Conservation (phyloP, 2,329 filamentous ascomycete species). For the Aspergillus phoenicis region DNA sequence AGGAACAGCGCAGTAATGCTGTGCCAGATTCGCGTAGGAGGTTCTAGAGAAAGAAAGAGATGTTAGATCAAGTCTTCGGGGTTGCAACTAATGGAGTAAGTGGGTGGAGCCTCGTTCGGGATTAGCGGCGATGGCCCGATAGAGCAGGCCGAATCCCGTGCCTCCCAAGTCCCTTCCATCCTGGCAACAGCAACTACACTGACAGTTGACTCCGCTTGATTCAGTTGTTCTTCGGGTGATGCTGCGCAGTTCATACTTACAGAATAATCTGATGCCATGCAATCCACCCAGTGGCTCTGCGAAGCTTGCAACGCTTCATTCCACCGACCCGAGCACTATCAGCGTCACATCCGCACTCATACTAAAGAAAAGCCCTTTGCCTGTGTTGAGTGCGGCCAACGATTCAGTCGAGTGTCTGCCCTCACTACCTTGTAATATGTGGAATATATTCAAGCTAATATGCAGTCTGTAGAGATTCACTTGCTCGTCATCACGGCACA, state of each 20-base stretch:
- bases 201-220: too few species aligned
- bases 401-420: constrained; percentile 1
- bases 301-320: constrained; percentile 3
- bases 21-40: too few species aligned
- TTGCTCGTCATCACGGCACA: constrained; percentile 1
- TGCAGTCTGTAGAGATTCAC: background rate
- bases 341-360: constrained; percentile 9
- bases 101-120: background rate
- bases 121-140: background rate
- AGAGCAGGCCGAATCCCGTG: background rate
- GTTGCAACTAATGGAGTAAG: too few species aligned
- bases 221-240: too few species aligned
- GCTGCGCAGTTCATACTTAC: background rate
- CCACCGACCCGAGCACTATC: constrained; percentile 5
- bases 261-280: background rate
- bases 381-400: constrained; percentile 1
- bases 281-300: background rate
- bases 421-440: background rate
- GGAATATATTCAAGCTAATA: background rate
- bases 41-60: background rate
- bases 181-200: background rate
- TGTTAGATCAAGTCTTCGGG: too few species aligned
- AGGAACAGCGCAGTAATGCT: too few species aligned
- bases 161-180: background rate
- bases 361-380: constrained; percentile 5